These are phyloP conservation scores for Sphaerulina populicola DNA, from an alignment of 2,329 filamentous ascomycete species.

Conservation along the genomic window DNA sequence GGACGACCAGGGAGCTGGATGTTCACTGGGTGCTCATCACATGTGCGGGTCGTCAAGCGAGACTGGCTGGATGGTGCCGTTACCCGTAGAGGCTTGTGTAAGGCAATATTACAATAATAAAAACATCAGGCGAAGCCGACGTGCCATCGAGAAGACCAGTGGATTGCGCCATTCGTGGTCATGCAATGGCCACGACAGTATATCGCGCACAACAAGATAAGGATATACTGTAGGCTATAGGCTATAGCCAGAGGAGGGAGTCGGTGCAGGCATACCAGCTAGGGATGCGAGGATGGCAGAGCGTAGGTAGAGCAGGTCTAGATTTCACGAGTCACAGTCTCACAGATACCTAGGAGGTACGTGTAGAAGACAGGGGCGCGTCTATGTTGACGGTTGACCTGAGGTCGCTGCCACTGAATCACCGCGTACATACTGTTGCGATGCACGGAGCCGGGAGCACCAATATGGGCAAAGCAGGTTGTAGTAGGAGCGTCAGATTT, in stretches of 20 bases:
- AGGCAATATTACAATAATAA: background rate
- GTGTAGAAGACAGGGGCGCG: background rate
- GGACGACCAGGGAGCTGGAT: background rate
- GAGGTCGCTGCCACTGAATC: slow-evolving; percentile 8
- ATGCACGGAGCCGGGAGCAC: background rate
- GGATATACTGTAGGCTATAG: background rate
- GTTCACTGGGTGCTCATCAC: too few species aligned
- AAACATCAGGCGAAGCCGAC: background rate
- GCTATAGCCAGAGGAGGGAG: background rate
- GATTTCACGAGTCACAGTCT: too few species aligned
- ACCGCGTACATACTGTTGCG: background rate
- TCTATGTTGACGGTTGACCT: background rate
- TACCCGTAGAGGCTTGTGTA: background rate
- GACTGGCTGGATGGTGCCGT: too few species aligned
- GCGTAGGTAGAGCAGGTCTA: background rate
- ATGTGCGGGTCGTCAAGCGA: slow-evolving; percentile 2
- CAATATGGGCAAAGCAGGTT: background rate
- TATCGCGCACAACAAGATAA: background rate
- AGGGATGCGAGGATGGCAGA: background rate
- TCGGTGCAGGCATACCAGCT: background rate
- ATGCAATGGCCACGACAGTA: too few species aligned
- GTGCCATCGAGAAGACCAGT: background rate
- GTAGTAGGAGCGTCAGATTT: background rate
- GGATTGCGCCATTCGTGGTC: background rate
- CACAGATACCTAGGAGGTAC: too few species aligned